These are phyloP conservation scores for Pythium apleroticum DNA, from an alignment of 352 stramenopile species.

Conservation along the genomic window DNA sequence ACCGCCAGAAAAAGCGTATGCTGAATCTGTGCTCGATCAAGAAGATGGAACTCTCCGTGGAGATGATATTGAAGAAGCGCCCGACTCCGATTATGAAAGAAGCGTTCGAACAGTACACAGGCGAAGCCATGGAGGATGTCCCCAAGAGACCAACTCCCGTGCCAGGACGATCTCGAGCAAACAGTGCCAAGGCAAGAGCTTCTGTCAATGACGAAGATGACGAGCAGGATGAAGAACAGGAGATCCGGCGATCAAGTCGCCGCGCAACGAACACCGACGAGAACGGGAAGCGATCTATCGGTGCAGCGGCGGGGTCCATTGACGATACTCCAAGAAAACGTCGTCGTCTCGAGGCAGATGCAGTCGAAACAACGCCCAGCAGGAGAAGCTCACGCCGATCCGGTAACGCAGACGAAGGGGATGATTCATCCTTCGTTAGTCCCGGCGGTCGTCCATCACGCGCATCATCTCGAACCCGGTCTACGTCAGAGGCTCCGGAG, in stretches of 20 bases:
- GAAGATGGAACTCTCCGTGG: conserved; percentile 64
- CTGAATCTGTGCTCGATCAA: conserved; percentile 59
- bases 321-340: conserved; percentile 24
- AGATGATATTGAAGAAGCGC: conserved; percentile 78
- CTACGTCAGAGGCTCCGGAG: background rate
- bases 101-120: conserved; percentile 60
- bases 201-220: conserved; percentile 3
- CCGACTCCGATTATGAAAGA: conserved; percentile 71
- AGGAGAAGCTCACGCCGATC: conserved; percentile 22
- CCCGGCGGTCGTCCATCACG: conserved; percentile 2
- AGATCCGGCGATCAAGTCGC: conserved; percentile 16
- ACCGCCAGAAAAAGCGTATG: conserved; percentile 82
- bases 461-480: conserved; percentile 6
- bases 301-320: background rate
- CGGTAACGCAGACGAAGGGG: background rate
- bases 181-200: conserved; percentile 14
- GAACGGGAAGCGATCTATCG: conserved; percentile 3
- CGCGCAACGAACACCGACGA: conserved; percentile 11
- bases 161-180: background rate
- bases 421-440: background rate
- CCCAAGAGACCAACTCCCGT: conserved; percentile 33
- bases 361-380: conserved; percentile 17
- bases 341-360: conserved; percentile 13
- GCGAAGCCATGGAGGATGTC: conserved; percentile 51
- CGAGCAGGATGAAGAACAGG: conserved; percentile 15